Conservation (phyloP, 768 basidiomycete species). For the Suillus weaverae region DNA sequence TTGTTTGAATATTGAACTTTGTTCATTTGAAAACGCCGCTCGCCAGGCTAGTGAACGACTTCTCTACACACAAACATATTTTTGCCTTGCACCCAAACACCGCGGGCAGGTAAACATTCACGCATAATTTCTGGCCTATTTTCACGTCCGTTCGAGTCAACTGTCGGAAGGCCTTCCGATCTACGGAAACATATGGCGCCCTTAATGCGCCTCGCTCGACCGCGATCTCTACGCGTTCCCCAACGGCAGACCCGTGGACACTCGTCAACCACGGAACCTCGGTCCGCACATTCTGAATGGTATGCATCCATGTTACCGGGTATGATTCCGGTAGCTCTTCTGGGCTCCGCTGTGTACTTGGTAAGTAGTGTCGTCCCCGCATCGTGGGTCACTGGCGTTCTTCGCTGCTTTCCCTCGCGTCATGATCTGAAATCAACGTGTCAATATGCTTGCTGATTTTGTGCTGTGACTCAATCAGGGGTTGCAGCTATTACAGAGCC, state of each 20-base stretch:
- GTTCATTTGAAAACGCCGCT: background rate
- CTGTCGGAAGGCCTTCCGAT: background rate
- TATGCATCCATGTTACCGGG: slow-evolving; percentile 70
- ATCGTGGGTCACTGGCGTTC: slow-evolving; percentile 6
- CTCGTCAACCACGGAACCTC: slow-evolving; percentile 14
- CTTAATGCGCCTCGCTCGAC: background rate
- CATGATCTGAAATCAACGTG: slow-evolving; percentile 1
- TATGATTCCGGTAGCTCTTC: slow-evolving; percentile 75
- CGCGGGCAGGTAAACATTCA: background rate
- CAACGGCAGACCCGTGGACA: background rate
- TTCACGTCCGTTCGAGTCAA: background rate
- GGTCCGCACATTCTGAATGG: slow-evolving; percentile 60
- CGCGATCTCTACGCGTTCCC: background rate
- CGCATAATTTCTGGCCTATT: background rate
- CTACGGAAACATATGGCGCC: background rate
- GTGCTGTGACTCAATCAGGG: slow-evolving; percentile 41
- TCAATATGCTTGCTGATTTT: slow-evolving; percentile 16
- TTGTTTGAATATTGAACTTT: background rate
- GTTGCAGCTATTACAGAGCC: slow-evolving; percentile 61
- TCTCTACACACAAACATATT: background rate
- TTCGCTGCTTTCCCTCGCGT: slow-evolving; percentile 5
- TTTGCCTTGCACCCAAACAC: background rate
- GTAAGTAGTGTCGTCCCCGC: slow-evolving; percentile 38
- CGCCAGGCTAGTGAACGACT: background rate
- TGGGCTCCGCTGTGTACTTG: slow-evolving; percentile 79